These are phyloP conservation scores for Fraxinus latifolia DNA, from an alignment of 305 asterid species.

Conservation along the genomic window DNA sequence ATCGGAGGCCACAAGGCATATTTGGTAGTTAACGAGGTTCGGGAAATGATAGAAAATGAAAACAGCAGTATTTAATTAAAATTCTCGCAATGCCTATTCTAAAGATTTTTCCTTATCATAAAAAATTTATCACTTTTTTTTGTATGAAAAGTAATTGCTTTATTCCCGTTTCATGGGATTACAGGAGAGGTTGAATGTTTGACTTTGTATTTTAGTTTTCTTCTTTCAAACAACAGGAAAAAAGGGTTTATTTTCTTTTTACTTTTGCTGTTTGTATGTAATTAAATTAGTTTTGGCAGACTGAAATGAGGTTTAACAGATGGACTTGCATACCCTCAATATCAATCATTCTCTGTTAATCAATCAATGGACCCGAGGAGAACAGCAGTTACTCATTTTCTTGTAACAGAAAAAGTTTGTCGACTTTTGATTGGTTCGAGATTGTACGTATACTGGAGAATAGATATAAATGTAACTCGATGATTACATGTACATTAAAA, in stretches of 20 bases:
- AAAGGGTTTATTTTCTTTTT: neutral
- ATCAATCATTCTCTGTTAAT: neutral
- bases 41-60: constrained; percentile 75
- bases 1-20: constrained; percentile 81
- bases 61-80: constrained; percentile 23
- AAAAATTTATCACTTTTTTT: neutral
- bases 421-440: neutral
- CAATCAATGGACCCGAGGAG: neutral
- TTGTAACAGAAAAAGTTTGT: neutral
- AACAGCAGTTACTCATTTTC: neutral
- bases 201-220: neutral
- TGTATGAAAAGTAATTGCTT: neutral
- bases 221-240: neutral
- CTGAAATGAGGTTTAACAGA: neutral
- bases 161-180: neutral
- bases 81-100: neutral
- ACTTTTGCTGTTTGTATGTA: neutral
- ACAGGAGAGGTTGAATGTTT: neutral
- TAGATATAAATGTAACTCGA: neutral
- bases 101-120: neutral
- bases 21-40: constrained; percentile 70
- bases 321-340: neutral
- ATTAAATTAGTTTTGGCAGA: neutral
- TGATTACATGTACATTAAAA: too few species aligned
- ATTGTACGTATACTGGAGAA: neutral